These are phyloP conservation scores for Camellia japonica DNA, from an alignment of 148 eudicot genomes.

Conservation along the genomic window DNA sequence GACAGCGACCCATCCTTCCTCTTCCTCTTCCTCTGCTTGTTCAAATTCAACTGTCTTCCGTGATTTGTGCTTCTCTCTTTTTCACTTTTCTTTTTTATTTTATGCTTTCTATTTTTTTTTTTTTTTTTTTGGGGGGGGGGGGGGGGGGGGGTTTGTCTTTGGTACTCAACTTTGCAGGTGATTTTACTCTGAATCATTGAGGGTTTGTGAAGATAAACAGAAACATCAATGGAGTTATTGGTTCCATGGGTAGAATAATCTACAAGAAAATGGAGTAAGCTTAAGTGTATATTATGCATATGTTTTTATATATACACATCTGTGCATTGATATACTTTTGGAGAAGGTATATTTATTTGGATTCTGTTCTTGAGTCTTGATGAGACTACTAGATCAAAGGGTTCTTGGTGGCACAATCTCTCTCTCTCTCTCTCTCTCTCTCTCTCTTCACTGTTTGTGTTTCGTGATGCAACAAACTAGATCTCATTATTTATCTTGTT, in stretches of 20 bases:
- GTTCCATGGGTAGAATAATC: neutral
- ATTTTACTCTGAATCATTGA: neutral
- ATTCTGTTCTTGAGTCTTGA: neutral
- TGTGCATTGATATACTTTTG: neutral
- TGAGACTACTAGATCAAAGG: neutral
- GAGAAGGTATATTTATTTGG: neutral
- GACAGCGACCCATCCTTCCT: slow-evolving; percentile 26
- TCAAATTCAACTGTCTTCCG: slow-evolving; percentile 13
- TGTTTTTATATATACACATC: neutral
- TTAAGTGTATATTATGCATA: neutral
- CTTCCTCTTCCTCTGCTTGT: slow-evolving; percentile 2
- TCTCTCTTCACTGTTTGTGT: neutral
- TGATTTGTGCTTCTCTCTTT: slow-evolving; percentile 14
- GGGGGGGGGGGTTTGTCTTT: neutral
- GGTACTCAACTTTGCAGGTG: neutral
- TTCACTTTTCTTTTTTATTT: neutral
- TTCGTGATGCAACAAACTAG: neutral
- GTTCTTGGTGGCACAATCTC: neutral
- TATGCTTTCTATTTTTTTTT: neutral
- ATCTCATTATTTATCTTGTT: neutral
- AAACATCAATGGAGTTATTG: neutral
- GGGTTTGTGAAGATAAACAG: slow-evolving; percentile 10
- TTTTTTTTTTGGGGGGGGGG: neutral
- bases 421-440: neutral
- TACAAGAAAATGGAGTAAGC: neutral